A percentile compares a stretch with the other conserved stretches of the same genome.
phyloP scores from a whole-genome alignment of 768 basidiomycete genomes.

The Hypholoma fasciculare region DNA sequence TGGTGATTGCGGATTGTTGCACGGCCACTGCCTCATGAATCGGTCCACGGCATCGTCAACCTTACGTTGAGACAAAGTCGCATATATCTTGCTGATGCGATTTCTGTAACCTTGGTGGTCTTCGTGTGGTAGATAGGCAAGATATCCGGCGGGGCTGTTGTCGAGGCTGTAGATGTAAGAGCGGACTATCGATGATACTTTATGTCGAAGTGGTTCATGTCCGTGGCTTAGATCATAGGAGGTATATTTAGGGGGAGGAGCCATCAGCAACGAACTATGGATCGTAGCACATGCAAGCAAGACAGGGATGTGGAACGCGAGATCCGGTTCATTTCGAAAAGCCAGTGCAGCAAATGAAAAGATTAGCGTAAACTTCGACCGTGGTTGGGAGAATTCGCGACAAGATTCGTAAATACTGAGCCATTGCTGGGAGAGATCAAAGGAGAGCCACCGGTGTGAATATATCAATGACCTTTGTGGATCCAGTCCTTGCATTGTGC shows the following conservation, averaged over 20 bases:
- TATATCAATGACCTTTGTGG: conserved; percentile 3
- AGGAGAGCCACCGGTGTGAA: conserved; percentile 10
- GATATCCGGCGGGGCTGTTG: conserved; percentile 7
- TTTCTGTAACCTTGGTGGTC: neutral
- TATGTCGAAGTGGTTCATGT: conserved; percentile 8
- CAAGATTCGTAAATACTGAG: conserved; percentile 16
- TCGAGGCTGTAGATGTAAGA: neutral
- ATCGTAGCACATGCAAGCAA: conserved; percentile 32
- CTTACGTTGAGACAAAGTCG: neutral
- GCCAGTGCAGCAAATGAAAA: conserved; percentile 17
- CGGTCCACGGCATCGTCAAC: neutral
- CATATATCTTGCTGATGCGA: neutral
- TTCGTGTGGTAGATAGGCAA: neutral
- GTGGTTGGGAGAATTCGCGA: conserved; percentile 1
- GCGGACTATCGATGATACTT: conserved; percentile 2
- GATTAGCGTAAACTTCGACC: conserved; percentile 9
- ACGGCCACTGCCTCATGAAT: conserved; percentile 20
- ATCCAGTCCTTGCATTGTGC: conserved; percentile 2
- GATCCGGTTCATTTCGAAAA: conserved; percentile 6
- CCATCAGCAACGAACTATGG: conserved; percentile 8
- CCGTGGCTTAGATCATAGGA: conserved; percentile 22
- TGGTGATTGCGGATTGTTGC: neutral
- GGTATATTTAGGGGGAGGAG: conserved; percentile 13
- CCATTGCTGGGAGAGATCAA: conserved; percentile 9
- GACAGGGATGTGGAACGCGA: conserved; percentile 20